These are phyloP conservation scores for Gorgonomyces haynaldii DNA, from an alignment of 192 early-diverging fungal species.

Conservation along the genomic window DNA sequence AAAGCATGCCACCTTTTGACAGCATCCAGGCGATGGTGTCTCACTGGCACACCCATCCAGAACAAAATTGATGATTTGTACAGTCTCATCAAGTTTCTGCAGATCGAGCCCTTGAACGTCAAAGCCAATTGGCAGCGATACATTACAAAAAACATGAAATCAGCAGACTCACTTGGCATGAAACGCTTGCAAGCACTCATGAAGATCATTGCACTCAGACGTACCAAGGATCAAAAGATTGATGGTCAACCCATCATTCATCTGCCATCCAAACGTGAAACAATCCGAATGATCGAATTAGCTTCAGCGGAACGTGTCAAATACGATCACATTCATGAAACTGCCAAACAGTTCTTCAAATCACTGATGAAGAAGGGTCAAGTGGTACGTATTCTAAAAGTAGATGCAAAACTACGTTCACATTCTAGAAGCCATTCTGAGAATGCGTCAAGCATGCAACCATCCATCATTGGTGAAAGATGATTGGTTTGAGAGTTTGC, in stretches of 20 bases:
- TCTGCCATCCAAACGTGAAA: conserved; percentile 47
- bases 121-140: conserved; percentile 24
- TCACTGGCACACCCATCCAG: conserved; percentile 47
- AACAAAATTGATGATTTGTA: conserved; percentile 55
- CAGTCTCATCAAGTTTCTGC: conserved; percentile 73
- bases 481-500: conserved; percentile 8
- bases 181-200: conserved; percentile 47
- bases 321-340: conserved; percentile 29
- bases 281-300: conserved; percentile 18
- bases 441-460: conserved; percentile 33
- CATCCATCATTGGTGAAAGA: conserved; percentile 28
- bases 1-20: conserved; percentile 59
- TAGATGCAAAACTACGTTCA: conserved; percentile 34
- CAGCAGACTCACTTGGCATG: conserved; percentile 15
- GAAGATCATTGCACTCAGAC: conserved; percentile 64
- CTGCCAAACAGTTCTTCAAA: conserved; percentile 20
- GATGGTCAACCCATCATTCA: conserved; percentile 69
- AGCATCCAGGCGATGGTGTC: conserved; percentile 68
- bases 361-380: conserved; percentile 10
- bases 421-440: conserved; percentile 33
- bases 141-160: conserved; percentile 26
- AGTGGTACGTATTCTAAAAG: too few relatives aligned
- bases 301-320: conserved; percentile 23
- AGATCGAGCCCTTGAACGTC: conserved; percentile 44
- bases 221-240: conserved; percentile 72